phyloP scores from a whole-genome alignment of 345 rosid genomes.

The Gynandropsis gynandra region DNA sequence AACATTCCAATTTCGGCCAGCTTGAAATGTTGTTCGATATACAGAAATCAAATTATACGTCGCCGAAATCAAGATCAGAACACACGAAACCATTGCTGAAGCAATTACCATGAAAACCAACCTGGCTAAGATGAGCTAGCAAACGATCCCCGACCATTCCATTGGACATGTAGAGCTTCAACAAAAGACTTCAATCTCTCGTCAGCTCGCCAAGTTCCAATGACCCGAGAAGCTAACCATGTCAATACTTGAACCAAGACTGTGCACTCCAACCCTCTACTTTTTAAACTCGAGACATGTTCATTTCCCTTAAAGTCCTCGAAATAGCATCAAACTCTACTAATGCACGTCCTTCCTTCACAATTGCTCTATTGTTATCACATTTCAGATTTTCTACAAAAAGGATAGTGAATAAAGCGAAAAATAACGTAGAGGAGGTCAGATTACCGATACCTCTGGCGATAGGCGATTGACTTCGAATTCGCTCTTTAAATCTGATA shows the following conservation, averaged over 20 bases:
- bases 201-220: slow-evolving; percentile 94
- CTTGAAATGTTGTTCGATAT: slow-evolving; percentile 55
- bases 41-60: background rate
- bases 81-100: background rate
- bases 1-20: slow-evolving; percentile 90
- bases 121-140: slow-evolving; percentile 82
- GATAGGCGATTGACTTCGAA: too few species aligned
- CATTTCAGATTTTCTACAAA: too few species aligned
- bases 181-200: slow-evolving; percentile 91
- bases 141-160: slow-evolving; percentile 74
- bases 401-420: too few species aligned
- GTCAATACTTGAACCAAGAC: slow-evolving; percentile 40
- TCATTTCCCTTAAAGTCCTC: slow-evolving; percentile 17
- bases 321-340: slow-evolving; percentile 13
- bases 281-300: slow-evolving; percentile 19
- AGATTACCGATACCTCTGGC: too few species aligned
- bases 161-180: slow-evolving; percentile 56
- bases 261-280: slow-evolving; percentile 40
- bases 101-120: slow-evolving; percentile 8
- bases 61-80: background rate
- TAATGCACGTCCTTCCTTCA: slow-evolving; percentile 51
- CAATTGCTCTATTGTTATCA: slow-evolving; percentile 65
- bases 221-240: slow-evolving; percentile 77
- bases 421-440: too few species aligned
- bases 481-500: too few species aligned